A percentile compares a stretch with the other conserved stretches of the same genome.
Evolutionary conservation across 768 basidiomycete genomes (phyloP).

Genomic region (Auriscalpium microsporum): DNA sequence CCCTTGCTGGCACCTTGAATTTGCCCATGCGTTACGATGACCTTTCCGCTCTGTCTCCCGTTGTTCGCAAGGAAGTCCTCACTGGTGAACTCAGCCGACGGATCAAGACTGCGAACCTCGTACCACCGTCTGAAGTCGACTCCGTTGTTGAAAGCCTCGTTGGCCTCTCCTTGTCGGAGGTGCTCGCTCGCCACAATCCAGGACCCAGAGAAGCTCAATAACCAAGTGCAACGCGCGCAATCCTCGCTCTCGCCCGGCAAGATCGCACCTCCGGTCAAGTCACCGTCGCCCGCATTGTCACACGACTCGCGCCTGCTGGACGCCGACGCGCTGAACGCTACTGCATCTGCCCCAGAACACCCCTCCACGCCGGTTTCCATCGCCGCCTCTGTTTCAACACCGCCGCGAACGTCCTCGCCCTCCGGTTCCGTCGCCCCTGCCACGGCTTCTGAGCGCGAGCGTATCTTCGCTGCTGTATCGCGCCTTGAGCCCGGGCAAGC

Average conservation of each 20-base stretch:
- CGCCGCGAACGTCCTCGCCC: slow-evolving; percentile 79
- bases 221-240: slow-evolving; percentile 43
- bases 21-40: slow-evolving; percentile 86
- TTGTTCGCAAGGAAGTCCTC: slow-evolving; percentile 79
- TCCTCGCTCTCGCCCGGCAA: slow-evolving; percentile 20
- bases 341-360: slow-evolving; percentile 85
- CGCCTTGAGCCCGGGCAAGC: slow-evolving; percentile 55
- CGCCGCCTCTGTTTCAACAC: slow-evolving; percentile 65
- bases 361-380: slow-evolving; percentile 81
- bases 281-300: slow-evolving; percentile 48
- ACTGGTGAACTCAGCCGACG: slow-evolving; percentile 76
- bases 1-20: slow-evolving; percentile 69
- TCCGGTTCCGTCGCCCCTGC: slow-evolving; percentile 49
- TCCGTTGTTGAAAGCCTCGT: slow-evolving; percentile 67
- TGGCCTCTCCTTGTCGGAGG: slow-evolving; percentile 61
- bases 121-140: slow-evolving; percentile 50
- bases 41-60: slow-evolving; percentile 71
- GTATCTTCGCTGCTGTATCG: slow-evolving; percentile 58
- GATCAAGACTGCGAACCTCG: slow-evolving; percentile 47
- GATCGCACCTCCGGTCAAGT: slow-evolving; percentile 39
- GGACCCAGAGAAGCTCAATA: slow-evolving; percentile 54
- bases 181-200: slow-evolving; percentile 70
- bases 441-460: slow-evolving; percentile 55
- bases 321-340: slow-evolving; percentile 53
- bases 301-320: slow-evolving; percentile 70